phyloP scores from a whole-genome alignment of 108 stramenopile genomes.

The Skeletonema menzelii region DNA sequence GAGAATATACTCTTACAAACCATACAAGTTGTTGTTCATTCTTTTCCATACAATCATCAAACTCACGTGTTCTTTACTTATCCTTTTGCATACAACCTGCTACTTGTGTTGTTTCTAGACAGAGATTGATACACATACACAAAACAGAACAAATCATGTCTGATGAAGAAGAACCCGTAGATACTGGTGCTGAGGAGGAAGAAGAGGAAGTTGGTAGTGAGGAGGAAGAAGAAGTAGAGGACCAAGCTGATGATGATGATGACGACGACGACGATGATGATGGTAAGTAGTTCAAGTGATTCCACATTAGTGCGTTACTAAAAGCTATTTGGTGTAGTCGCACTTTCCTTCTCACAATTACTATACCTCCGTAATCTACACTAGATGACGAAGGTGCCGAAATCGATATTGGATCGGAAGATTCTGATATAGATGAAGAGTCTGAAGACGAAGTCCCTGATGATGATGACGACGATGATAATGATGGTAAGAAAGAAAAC shows the following conservation, averaged over 20 bases:
- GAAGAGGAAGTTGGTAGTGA: neutral
- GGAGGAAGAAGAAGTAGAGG: neutral
- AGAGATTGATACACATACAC: neutral
- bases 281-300: neutral
- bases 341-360: neutral
- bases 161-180: constrained; percentile 11
- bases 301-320: neutral
- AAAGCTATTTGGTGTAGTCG: too few species aligned
- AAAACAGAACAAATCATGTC: neutral
- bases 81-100: neutral
- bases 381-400: neutral
- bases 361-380: neutral
- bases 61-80: neutral
- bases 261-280: neutral
- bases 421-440: neutral
- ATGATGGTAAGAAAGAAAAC: constrained; percentile 7
- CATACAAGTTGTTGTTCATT: neutral
- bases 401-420: constrained; percentile 3
- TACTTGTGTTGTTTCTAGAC: neutral
- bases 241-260: neutral
- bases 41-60: neutral
- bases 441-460: neutral
- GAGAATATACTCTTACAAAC: too few species aligned
- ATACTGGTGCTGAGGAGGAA: neutral
- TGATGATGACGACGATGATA: constrained; percentile 1